A percentile compares a stretch with the other conserved stretches of the same genome.
Evolutionary conservation across 2,329 filamentous ascomycete genomes (phyloP).

Genomic region (Alternaria ethzedia): DNA sequence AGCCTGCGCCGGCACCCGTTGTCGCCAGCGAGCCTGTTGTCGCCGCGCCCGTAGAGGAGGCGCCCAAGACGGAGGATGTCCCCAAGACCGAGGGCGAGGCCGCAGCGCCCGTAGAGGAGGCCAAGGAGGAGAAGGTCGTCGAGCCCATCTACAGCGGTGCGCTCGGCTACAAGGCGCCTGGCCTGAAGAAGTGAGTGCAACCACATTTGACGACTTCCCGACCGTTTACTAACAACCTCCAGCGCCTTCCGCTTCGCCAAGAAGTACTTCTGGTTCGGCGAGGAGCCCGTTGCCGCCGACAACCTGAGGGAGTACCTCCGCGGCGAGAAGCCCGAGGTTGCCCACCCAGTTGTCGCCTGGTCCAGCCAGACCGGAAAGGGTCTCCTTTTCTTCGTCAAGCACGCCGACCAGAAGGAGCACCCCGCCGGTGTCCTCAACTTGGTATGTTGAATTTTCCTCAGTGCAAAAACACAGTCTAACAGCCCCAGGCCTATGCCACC

Average conservation of each 20-base stretch:
- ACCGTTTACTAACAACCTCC: slow-evolving; percentile 18
- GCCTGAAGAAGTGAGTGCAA: slow-evolving; percentile 81
- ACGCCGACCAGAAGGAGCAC: slow-evolving; percentile 77
- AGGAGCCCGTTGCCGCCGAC: slow-evolving; percentile 74
- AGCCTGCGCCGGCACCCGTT: slow-evolving; percentile 46
- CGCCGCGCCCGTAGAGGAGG: slow-evolving; percentile 52
- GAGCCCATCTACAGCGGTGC: slow-evolving; percentile 82
- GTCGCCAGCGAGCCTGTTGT: slow-evolving; percentile 42
- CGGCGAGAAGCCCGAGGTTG: slow-evolving; percentile 82
- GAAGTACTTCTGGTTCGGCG: slow-evolving; percentile 78
- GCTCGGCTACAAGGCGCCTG: slow-evolving; percentile 88
- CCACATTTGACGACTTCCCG: background rate
- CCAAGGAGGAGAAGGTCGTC: slow-evolving; percentile 56
- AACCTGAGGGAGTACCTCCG: slow-evolving; percentile 79
- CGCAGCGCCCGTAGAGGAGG: slow-evolving; percentile 43
- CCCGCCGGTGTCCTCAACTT: slow-evolving; percentile 85
- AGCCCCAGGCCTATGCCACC: slow-evolving; percentile 63
- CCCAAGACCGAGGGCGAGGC: slow-evolving; percentile 43
- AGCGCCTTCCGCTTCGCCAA: slow-evolving; percentile 91
- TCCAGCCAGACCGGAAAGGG: slow-evolving; percentile 94
- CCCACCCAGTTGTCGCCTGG: slow-evolving; percentile 85
- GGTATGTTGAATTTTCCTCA: slow-evolving; percentile 59
- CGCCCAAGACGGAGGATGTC: slow-evolving; percentile 51
- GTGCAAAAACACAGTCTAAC: slow-evolving; percentile 40
- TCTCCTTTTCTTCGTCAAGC: slow-evolving; percentile 89